Conservation (phyloP, 805 yeast genomes). For the Scheffersomyces coipomensis region DNA sequence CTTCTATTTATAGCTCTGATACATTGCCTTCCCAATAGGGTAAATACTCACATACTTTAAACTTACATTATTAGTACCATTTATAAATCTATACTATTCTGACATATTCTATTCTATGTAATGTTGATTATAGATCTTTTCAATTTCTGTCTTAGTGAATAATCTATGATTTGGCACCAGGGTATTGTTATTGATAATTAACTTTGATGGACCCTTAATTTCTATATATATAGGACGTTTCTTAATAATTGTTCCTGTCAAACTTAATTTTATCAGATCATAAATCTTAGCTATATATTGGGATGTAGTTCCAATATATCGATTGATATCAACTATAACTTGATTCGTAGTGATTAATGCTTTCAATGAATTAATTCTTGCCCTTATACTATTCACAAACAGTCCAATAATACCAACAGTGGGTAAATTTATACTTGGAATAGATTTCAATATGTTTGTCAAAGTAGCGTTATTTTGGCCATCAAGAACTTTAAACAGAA, state of each 20-base stretch:
- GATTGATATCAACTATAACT: too few relatives aligned
- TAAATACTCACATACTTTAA: too few relatives aligned
- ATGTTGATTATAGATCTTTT: not conserved
- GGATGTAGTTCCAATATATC: too few relatives aligned
- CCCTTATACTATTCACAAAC: not conserved
- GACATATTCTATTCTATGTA: not conserved
- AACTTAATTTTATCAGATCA: constrained; percentile 7
- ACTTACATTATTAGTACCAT: too few relatives aligned
- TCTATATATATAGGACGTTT: constrained; percentile 17
- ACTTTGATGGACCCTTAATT: constrained; percentile 25
- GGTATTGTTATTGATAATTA: constrained; percentile 19
- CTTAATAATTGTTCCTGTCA: constrained; percentile 9
- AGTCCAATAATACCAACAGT: not conserved
- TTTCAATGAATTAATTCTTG: not conserved
- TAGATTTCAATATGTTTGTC: not conserved
- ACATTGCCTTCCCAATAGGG: too few relatives aligned
- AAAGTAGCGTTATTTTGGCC: not conserved
- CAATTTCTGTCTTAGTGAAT: constrained; percentile 15
- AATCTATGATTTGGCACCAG: constrained; percentile 7
- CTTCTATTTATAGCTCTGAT: too few relatives aligned
- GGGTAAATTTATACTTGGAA: constrained; percentile 2
- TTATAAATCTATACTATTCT: too few relatives aligned
- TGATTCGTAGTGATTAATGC: too few relatives aligned
- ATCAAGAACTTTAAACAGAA: constrained; percentile 4
- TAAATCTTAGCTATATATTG: not conserved